These are phyloP conservation scores for Angomonas deanei DNA, from an alignment of 208 protist genomes.

Conservation along the genomic window DNA sequence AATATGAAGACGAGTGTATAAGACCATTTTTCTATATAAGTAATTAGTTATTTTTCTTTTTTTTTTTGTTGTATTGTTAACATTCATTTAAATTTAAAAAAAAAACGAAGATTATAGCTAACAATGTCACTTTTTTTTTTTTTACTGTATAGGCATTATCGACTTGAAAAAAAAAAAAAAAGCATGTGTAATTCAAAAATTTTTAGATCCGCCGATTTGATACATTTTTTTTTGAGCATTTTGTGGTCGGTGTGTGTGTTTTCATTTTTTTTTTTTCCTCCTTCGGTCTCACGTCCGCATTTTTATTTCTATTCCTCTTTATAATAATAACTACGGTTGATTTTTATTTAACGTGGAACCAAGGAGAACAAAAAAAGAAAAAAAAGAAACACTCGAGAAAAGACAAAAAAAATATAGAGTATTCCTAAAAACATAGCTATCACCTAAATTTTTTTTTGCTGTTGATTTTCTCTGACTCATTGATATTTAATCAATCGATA, in stretches of 20 bases:
- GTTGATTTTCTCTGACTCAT: no score
- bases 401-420: slow-evolving; percentile 1
- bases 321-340: no score
- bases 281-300: slow-evolving; percentile 12
- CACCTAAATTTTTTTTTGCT: no score
- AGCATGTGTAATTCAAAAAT: no score
- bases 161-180: no score
- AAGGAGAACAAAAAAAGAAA: neutral
- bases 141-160: no score
- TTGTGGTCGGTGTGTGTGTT: neutral
- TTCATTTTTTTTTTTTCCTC: slow-evolving; percentile 11
- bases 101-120: no score
- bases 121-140: no score
- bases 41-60: neutral
- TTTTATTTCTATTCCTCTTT: neutral
- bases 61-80: neutral
- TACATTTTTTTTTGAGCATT: neutral
- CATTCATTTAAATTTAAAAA: no score
- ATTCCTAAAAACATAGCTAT: neutral
- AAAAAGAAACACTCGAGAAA: slow-evolving; percentile 3
- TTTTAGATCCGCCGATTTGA: no score
- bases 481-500: no score
- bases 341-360: no score
- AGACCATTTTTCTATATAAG: neutral
- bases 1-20: neutral